Evolutionary conservation across 352 stramenopile species (phyloP).

Genomic region (Phytophthora boehmeriae): DNA sequence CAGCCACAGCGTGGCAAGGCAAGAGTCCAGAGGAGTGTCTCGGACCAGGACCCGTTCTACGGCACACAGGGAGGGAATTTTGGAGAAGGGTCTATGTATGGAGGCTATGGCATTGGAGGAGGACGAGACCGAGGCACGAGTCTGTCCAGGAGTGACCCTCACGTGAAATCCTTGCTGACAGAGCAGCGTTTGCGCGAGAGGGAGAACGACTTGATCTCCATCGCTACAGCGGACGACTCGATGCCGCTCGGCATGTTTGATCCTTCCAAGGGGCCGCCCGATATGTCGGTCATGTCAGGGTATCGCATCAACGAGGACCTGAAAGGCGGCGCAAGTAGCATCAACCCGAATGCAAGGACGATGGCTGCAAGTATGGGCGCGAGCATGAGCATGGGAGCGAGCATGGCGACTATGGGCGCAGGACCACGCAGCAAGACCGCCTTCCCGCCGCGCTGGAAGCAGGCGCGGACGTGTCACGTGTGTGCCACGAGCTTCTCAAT

Average conservation of each 20-base stretch:
- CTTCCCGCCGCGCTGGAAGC: slow-evolving; percentile 81
- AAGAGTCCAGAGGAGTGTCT: slow-evolving; percentile 32
- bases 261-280: slow-evolving; percentile 34
- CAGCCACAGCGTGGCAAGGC: slow-evolving; percentile 13
- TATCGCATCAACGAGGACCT: slow-evolving; percentile 32
- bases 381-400: no score
- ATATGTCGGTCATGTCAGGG: slow-evolving; percentile 24
- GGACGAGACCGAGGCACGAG: slow-evolving; percentile 20
- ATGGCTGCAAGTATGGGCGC: slow-evolving; percentile 3
- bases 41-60: slow-evolving; percentile 36
- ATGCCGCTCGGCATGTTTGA: slow-evolving; percentile 40
- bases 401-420: not conserved
- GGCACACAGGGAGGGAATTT: slow-evolving; percentile 25
- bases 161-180: slow-evolving; percentile 63
- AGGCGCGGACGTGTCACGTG: slow-evolving; percentile 74
- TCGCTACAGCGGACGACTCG: slow-evolving; percentile 55
- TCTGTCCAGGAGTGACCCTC: slow-evolving; percentile 36
- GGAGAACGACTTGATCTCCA: slow-evolving; percentile 68
- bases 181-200: slow-evolving; percentile 69
- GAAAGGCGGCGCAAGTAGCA: slow-evolving; percentile 23
- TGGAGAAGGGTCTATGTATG: slow-evolving; percentile 26
- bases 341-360: slow-evolving; percentile 28
- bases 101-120: slow-evolving; percentile 13
- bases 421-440: slow-evolving; percentile 48
- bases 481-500: slow-evolving; percentile 65